Conservation (phyloP, 2,329 filamentous ascomycete species). For the Aspergillus intermedius region DNA sequence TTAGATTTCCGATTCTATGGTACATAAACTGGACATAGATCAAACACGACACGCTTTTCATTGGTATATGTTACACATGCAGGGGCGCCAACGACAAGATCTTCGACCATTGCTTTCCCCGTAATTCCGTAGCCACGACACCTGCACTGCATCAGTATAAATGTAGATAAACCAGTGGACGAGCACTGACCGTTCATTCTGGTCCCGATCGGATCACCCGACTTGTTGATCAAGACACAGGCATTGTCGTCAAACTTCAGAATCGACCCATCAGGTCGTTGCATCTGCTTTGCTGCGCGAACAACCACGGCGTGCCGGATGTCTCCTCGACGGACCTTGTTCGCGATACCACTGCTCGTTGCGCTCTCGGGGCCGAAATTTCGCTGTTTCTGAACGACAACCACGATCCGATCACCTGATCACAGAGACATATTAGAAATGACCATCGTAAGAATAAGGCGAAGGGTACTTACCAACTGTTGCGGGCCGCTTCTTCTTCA, state of each 20-base stretch:
- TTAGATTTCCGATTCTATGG: conserved; percentile 15
- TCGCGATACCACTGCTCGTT: conserved; percentile 67
- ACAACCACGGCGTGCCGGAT: conserved; percentile 95
- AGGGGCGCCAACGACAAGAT: conserved; percentile 90
- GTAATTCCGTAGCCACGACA: conserved; percentile 82
- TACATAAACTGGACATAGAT: conserved; percentile 22
- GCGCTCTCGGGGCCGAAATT: conserved; percentile 65
- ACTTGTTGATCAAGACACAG: conserved; percentile 94
- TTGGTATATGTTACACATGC: conserved; percentile 54
- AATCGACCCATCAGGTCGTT: conserved; percentile 80
- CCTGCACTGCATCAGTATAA: conserved; percentile 42
- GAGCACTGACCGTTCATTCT: conserved; percentile 67
- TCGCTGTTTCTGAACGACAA: conserved; percentile 95
- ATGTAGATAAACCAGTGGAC: not conserved
- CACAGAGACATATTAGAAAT: conserved; percentile 1
- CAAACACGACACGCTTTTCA: conserved; percentile 23
- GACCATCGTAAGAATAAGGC: not conserved
- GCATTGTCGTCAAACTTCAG: conserved; percentile 97
- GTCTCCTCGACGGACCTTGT: conserved; percentile 94
- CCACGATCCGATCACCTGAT: conserved; percentile 88
- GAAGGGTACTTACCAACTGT: conserved; percentile 64
- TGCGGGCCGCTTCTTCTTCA: conserved; percentile 79
- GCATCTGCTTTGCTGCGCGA: conserved; percentile 78
- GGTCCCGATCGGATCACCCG: conserved; percentile 88
- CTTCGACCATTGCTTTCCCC: conserved; percentile 95